Evolutionary conservation across 83 land plant species (phyloP).

Genomic region (Picea mariana): DNA sequence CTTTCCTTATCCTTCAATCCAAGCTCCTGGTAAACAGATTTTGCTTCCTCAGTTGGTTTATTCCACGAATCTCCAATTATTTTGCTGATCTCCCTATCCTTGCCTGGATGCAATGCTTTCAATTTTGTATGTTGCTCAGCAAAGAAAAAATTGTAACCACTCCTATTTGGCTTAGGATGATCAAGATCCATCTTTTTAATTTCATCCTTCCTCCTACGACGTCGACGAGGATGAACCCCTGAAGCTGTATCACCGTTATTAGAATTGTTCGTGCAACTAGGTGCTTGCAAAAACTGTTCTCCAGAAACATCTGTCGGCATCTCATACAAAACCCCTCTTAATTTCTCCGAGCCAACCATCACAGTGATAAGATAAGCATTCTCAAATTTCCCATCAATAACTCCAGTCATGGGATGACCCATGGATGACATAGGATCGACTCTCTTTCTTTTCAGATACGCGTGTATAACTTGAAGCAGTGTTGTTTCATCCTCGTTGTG

Average conservation of each 20-base stretch:
- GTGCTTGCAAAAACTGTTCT: slow-evolving; percentile 15
- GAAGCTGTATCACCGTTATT: slow-evolving; percentile 11
- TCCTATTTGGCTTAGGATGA: slow-evolving; percentile 83
- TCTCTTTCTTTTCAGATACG: too few relatives aligned
- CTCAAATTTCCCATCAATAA: slow-evolving; percentile 75
- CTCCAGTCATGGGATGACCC: slow-evolving; percentile 50
- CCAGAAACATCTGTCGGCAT: slow-evolving; percentile 11
- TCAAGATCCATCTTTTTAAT: slow-evolving; percentile 60
- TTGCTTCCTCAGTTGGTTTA: slow-evolving; percentile 67
- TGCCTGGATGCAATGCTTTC: slow-evolving; percentile 73
- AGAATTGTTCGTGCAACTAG: background rate
- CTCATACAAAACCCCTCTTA: slow-evolving; percentile 70
- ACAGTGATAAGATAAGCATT: slow-evolving; percentile 72
- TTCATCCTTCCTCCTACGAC: slow-evolving; percentile 59
- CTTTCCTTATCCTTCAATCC: slow-evolving; percentile 89
- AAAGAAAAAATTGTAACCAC: slow-evolving; percentile 96
- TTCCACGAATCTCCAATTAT: slow-evolving; percentile 93
- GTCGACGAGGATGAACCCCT: slow-evolving; percentile 25
- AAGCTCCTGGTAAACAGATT: slow-evolving; percentile 73
- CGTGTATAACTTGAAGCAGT: too few relatives aligned
- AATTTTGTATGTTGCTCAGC: slow-evolving; percentile 81
- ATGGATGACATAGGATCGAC: slow-evolving; percentile 34
- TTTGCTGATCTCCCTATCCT: slow-evolving; percentile 77
- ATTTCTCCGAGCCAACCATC: slow-evolving; percentile 49
- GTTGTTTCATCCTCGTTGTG: too few relatives aligned